These are phyloP conservation scores for Hymenoscyphus salicellus DNA, from an alignment of 2,329 filamentous ascomycete species.

Conservation along the genomic window DNA sequence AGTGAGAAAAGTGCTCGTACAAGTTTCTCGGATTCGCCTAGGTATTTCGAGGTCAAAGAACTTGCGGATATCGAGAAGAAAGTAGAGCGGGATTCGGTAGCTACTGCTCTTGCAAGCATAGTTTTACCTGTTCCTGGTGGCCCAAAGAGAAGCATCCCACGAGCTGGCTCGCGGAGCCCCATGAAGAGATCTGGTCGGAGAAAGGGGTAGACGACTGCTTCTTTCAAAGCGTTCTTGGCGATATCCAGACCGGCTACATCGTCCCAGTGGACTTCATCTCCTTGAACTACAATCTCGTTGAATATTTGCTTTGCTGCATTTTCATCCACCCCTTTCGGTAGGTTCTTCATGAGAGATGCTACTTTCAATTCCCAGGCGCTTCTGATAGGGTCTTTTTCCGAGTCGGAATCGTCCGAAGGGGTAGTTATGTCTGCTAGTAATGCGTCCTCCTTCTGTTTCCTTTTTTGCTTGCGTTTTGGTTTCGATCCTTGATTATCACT, in stretches of 20 bases:
- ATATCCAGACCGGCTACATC: conserved; percentile 89
- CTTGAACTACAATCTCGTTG: conserved; percentile 91
- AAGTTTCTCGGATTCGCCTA: conserved; percentile 94
- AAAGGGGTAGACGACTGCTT: conserved; percentile 96
- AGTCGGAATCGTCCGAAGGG: conserved; percentile 46
- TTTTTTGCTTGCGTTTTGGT: conserved; percentile 29
- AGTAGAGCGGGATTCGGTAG: conserved; percentile 89
- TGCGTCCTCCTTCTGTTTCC: conserved; percentile 36
- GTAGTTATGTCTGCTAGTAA: conserved; percentile 39
- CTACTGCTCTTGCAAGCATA: conserved; percentile 91
- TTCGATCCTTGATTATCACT: conserved; percentile 27
- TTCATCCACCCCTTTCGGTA: conserved; percentile 80
- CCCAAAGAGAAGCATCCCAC: conserved; percentile 93
- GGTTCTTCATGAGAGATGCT: conserved; percentile 65
- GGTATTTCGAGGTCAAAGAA: conserved; percentile 90
- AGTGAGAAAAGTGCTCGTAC: conserved; percentile 86
- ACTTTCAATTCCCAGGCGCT: conserved; percentile 61
- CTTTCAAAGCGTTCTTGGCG: conserved; percentile 87
- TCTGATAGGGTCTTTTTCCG: conserved; percentile 43
- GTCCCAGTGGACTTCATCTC: conserved; percentile 91
- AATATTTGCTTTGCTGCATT: conserved; percentile 84
- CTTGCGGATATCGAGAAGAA: conserved; percentile 98
- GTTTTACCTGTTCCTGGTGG: conserved; percentile 98
- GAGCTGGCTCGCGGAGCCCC: conserved; percentile 87
- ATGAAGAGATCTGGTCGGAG: conserved; percentile 92